Evolutionary conservation across 73 alveolate species (phyloP).

Genomic region (Paramecium caudatum): DNA sequence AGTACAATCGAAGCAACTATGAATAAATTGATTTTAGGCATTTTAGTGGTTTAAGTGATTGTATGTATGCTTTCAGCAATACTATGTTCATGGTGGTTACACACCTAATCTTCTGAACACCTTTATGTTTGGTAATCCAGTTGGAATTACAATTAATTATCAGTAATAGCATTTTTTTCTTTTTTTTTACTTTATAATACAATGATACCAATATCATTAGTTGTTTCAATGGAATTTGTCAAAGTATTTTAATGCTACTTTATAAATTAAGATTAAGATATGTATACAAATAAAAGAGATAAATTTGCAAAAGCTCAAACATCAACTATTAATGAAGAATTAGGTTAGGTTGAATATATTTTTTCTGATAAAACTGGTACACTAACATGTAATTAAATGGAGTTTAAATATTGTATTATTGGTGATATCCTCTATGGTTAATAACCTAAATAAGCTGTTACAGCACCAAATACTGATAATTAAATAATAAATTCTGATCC

Average conservation of each 20-base stretch:
- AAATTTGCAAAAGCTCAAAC: conserved; percentile 95
- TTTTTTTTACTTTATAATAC: conserved; percentile 95
- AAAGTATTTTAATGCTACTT: conserved; percentile 91
- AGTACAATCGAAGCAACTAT: conserved; percentile 81
- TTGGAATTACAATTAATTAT: conserved; percentile 22
- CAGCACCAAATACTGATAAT: too few relatives aligned
- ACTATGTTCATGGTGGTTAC: conserved; percentile 65
- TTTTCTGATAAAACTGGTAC: conserved; percentile 99
- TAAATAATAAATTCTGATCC: background rate
- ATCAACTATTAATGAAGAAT: conserved; percentile 98
- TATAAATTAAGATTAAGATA: conserved; percentile 86
- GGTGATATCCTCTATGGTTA: conserved; percentile 70
- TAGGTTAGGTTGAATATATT: conserved; percentile 98
- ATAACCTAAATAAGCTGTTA: too few relatives aligned
- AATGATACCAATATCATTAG: conserved; percentile 97
- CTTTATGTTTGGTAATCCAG: background rate
- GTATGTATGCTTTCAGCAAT: conserved; percentile 69
- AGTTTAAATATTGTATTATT: conserved; percentile 90
- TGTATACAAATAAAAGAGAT: conserved; percentile 86
- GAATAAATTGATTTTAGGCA: conserved; percentile 74
- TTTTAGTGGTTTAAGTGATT: conserved; percentile 69
- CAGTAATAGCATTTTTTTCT: conserved; percentile 81
- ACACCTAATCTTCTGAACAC: conserved; percentile 14
- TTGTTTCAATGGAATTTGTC: conserved; percentile 96
- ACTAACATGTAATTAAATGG: conserved; percentile 98